A percentile compares a stretch with the other conserved stretches of the same genome.
These are phyloP conservation scores for Pseudocercospora cruenta DNA, from an alignment of 2,329 filamentous ascomycete species.

Conservation along the genomic window DNA sequence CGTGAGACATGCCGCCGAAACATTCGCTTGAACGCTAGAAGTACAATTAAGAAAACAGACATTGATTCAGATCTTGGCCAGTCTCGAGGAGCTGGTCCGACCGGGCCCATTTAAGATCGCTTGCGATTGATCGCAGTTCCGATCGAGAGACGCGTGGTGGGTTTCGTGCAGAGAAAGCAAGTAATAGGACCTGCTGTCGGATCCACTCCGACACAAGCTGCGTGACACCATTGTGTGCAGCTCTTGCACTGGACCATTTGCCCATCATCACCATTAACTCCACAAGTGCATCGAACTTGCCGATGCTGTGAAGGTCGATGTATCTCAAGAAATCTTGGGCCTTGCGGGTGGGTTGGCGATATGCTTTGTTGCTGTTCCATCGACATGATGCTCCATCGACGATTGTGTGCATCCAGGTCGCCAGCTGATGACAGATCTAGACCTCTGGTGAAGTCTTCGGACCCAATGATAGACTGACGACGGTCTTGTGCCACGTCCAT, in stretches of 20 bases:
- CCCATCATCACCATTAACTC: conserved; percentile 56
- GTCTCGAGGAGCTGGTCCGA: too few species aligned
- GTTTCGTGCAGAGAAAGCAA: conserved; percentile 53
- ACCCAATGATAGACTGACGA: conserved; percentile 21
- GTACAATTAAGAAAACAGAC: conserved; percentile 3
- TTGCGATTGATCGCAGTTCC: conserved; percentile 11
- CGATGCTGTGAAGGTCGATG: conserved; percentile 40
- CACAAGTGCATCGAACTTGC: conserved; percentile 61
- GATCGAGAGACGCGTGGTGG: conserved; percentile 14
- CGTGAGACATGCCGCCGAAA: conserved; percentile 11
- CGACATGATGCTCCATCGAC: conserved; percentile 51
- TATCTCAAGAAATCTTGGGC: conserved; percentile 13
- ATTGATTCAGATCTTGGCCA: neutral
- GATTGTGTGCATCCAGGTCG: conserved; percentile 48
- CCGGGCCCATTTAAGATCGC: neutral
- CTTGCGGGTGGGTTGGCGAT: conserved; percentile 24
- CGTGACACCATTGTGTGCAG: conserved; percentile 66
- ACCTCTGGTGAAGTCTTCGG: conserved; percentile 18
- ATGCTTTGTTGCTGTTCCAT: conserved; percentile 49
- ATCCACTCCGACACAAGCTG: conserved; percentile 59
- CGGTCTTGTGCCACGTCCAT: conserved; percentile 32
- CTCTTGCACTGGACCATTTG: conserved; percentile 67
- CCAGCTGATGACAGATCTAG: conserved; percentile 28
- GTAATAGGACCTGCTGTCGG: conserved; percentile 52
- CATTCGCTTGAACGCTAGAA: conserved; percentile 23